Evolutionary conservation across 495 filamentous ascomycete species (phyloP), one percentile per base, ranked within the genome.

Genomic region (Delitschia confertaspora): DNA sequence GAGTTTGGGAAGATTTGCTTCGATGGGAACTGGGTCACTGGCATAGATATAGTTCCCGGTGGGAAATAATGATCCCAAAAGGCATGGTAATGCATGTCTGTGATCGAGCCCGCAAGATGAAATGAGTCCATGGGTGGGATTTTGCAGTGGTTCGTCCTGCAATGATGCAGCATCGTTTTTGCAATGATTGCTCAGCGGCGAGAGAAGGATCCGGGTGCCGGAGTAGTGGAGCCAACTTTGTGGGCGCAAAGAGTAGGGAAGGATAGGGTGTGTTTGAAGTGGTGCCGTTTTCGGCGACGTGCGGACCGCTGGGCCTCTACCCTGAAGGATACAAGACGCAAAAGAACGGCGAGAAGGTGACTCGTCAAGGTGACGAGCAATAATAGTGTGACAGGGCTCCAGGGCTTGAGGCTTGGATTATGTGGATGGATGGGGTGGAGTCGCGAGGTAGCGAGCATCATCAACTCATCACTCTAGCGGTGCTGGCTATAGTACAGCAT

Each of bases 201-300:
- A 26, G 26, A 49, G 25, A 7, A 26, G 30, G 45, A 31, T 20
- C 41, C 47, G 5, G 22, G 20, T 19, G 42, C 32, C 46, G 33
- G 51, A 41, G 10, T 49, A 33, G 50, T 38, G 33, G 25, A 49
- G 21, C 18, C 23, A 5, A 24, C n/a, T 9, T 41, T 22, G 17
- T 16, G 26, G 30, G 16, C 26, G 42, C 11, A 13, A 25, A 25
- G 22, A 22, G 29, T 11, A 13, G 22, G 22, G 10, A 55, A 42
- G 49, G 42, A 42, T 47, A 47, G 37, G 37, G 21, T 33, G 14
- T 36, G 47, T 55, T 51, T 55, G 47, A 56, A 42, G 35, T 37
- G 25, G 21, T 25, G 27, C 47, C 42, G n/a, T 21, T 43, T 51
- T 42, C 19, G 43, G 47, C 39, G 47, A 46, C 24, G n/a, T 50